Percentiles rank a stretch among this genome's conserved stretches.
phyloP scores from a whole-genome alignment of 2,329 filamentous ascomycete genomes.

The Colletotrichum melonis region DNA sequence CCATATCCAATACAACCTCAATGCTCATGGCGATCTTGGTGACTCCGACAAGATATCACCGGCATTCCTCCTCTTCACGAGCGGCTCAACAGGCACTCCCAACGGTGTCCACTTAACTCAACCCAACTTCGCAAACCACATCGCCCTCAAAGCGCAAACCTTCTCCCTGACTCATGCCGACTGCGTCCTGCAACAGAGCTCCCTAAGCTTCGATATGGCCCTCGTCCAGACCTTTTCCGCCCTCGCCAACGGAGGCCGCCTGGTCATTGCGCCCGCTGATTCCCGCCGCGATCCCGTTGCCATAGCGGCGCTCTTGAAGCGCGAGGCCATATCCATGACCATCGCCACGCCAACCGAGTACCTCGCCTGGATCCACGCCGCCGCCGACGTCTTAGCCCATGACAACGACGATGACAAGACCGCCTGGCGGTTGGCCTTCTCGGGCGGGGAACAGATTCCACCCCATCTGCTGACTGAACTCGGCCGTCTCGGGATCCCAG shows the following conservation, averaged over 20 bases:
- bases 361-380: constrained; percentile 41
- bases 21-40: no score
- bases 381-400: constrained; percentile 7
- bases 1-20: no score
- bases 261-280: constrained; percentile 47
- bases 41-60: constrained; percentile 5
- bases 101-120: constrained; percentile 53
- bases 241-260: constrained; percentile 48
- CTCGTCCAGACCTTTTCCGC: constrained; percentile 49
- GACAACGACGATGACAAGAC: no score
- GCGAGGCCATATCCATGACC: constrained; percentile 50
- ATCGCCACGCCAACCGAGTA: constrained; percentile 56
- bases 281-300: constrained; percentile 47
- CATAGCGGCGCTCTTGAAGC: constrained; percentile 48
- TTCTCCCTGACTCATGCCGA: constrained; percentile 33
- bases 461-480: constrained; percentile 31
- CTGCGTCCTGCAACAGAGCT: constrained; percentile 51
- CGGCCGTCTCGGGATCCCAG: not conserved
- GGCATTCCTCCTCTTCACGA: constrained; percentile 47
- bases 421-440: constrained; percentile 36
- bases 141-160: constrained; percentile 29
- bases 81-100: constrained; percentile 48
- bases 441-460: constrained; percentile 36
- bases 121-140: constrained; percentile 42
- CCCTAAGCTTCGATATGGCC: constrained; percentile 54